Percentiles rank a stretch among this genome's conserved stretches.
phyloP scores from a whole-genome alignment of 495 filamentous ascomycete species.

The Penicillium odoratum region DNA sequence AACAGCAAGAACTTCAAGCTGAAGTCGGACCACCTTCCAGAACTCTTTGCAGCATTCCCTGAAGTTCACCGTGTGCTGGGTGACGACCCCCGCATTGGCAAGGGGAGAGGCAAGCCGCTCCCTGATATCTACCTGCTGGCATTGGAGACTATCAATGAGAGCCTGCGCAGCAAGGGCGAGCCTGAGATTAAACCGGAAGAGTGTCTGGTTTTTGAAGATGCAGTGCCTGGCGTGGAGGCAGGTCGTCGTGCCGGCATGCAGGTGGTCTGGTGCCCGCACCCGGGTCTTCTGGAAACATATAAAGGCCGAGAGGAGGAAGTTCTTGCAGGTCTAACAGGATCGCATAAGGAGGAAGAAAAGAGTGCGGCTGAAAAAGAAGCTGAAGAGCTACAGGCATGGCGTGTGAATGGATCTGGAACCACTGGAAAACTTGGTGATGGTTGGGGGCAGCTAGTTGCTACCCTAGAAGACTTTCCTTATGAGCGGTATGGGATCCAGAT shows the following conservation, averaged over 20 bases:
- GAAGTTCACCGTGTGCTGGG: conserved; percentile 70
- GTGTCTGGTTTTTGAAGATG: conserved; percentile 96
- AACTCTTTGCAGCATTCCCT: conserved; percentile 75
- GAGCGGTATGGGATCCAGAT: conserved; percentile 64
- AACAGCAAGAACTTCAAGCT: conserved; percentile 68
- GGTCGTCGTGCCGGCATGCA: conserved; percentile 92
- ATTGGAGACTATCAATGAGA: conserved; percentile 78
- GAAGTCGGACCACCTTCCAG: conserved; percentile 73
- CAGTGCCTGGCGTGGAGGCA: conserved; percentile 88
- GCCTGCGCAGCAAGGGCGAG: conserved; percentile 58
- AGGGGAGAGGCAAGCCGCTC: conserved; percentile 84
- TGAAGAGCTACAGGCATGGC: conserved; percentile 42
- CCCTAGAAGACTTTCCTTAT: conserved; percentile 72
- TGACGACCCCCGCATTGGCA: conserved; percentile 78
- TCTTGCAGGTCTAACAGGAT: conserved; percentile 75
- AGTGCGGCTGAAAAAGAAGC: conserved; percentile 43
- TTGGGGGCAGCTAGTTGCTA: conserved; percentile 63
- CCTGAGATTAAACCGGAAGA: conserved; percentile 75
- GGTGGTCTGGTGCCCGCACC: conserved; percentile 90
- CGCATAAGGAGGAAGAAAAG: conserved; percentile 59
- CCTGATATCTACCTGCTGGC: conserved; percentile 95
- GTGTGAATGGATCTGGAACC: conserved; percentile 45
- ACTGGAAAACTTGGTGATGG: conserved; percentile 65
- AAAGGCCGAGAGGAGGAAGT: conserved; percentile 76
- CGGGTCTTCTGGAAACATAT: conserved; percentile 72